These are phyloP conservation scores for Mycena indigotica DNA, from an alignment of 768 basidiomycete species.

Conservation along the genomic window DNA sequence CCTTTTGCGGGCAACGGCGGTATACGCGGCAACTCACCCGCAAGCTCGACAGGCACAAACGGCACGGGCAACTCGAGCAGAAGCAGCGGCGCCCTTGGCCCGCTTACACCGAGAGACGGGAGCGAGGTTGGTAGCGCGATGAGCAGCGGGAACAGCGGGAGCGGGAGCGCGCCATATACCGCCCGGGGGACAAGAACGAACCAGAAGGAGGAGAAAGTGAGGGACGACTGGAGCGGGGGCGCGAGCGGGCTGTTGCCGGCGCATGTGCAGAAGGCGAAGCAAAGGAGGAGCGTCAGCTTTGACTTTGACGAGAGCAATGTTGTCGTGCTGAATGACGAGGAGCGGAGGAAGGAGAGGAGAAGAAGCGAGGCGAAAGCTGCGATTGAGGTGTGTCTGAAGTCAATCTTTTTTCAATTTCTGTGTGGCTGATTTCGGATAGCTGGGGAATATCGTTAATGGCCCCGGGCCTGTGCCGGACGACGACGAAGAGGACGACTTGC, in stretches of 20 bases:
- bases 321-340: conserved; percentile 46
- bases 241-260: conserved; percentile 35
- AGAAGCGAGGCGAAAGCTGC: conserved; percentile 84
- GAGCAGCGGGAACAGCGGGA: conserved; percentile 23
- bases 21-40: conserved; percentile 64
- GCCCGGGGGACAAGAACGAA: conserved; percentile 6
- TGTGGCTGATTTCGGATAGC: conserved; percentile 44
- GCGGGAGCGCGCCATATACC: conserved; percentile 14
- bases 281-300: conserved; percentile 71
- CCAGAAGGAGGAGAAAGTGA: conserved; percentile 24
- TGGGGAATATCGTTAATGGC: conserved; percentile 87
- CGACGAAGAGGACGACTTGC: conserved; percentile 51
- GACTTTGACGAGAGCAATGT: conserved; percentile 62
- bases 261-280: conserved; percentile 27
- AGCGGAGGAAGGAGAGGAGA: conserved; percentile 69
- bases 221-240: conserved; percentile 39
- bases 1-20: conserved; percentile 56
- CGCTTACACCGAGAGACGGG: conserved; percentile 78
- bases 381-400: conserved; percentile 66
- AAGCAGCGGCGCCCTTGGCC: conserved; percentile 68
- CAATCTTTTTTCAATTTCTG: conserved; percentile 10
- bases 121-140: conserved; percentile 54
- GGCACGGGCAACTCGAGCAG: conserved; percentile 84
- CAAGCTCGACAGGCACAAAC: conserved; percentile 87
- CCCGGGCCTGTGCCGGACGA: conserved; percentile 62